Base-by-base conservation (phyloP, 2,329 filamentous ascomycete genomes). In the Penicillium freii region DNA sequence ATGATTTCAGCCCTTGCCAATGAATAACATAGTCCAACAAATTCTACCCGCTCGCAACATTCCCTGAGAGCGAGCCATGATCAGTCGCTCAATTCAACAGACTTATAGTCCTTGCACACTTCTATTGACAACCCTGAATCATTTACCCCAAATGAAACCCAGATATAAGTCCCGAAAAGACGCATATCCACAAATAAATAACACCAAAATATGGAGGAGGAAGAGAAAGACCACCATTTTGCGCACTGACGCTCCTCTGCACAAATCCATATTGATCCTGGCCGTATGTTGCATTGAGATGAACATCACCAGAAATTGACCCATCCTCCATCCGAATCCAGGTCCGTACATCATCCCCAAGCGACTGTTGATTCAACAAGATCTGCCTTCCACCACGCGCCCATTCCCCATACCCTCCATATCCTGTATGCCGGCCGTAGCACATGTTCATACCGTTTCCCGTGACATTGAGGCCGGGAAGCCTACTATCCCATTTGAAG, bases 341-440 rank as follows among this genome's bases (percentile, higher is more conserved):
- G 0, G 84, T 87, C 34, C 85, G 78, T 0, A 84, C 71, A 38
- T 78, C 77, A 21, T 73, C 62, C 61, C 65, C 64, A 17, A 84
- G 65, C 23, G 70, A 70, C 1, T 74, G 67, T 40, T 82, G 74
- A 2, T 78, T 73, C 1, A 87, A 62, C 2, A 78, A 63, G 13
- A 88, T 73, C 62, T 87, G 82, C 1, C 85, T 77, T 5, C 80
- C 79, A 1, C 87, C 87, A 0, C 87, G 81, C 10, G 81, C 80
- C 83, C 83, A 88, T 45, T 78, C 77, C 0, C 86, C 85, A 63
- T 90, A 90, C 0, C 88, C 87, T 0, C 87, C 88, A 54, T 90
- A 90, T 0, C 88, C 87, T 0, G 84, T 82, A 62, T 87, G 87
- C 62, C 88, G 83, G 5, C 85, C 85, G 62, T 84, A 84, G 65